Conservation (phyloP, 768 basidiomycete genomes). For the Suillus bovinus region DNA sequence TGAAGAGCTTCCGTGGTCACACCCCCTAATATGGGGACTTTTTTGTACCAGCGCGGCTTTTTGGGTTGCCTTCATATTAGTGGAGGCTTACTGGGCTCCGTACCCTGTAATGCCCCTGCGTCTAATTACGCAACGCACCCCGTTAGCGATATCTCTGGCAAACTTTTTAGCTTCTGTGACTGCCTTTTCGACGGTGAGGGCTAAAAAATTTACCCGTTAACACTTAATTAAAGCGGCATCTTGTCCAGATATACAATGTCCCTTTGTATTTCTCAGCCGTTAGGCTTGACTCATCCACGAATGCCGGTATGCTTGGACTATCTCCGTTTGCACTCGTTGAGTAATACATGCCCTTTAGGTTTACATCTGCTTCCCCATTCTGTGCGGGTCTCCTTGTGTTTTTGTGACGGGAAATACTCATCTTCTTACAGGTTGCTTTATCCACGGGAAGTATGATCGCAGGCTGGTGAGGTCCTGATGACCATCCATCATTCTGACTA, state of each 20-base stretch:
- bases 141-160: conserved; percentile 74
- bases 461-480: conserved; percentile 62
- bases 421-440: conserved; percentile 61
- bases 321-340: conserved; percentile 13
- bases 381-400: conserved; percentile 41
- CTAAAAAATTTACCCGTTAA: background rate
- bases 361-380: conserved; percentile 90
- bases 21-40: conserved; percentile 71
- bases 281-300: conserved; percentile 61
- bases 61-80: conserved; percentile 62
- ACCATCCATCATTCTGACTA: conserved; percentile 6
- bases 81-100: conserved; percentile 75
- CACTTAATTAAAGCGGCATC: conserved; percentile 12
- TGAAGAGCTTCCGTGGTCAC: conserved; percentile 75
- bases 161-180: conserved; percentile 79
- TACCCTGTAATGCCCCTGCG: conserved; percentile 92
- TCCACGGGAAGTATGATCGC: conserved; percentile 85
- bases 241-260: conserved; percentile 73
- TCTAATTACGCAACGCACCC: conserved; percentile 75
- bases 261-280: conserved; percentile 91
- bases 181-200: conserved; percentile 74
- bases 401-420: conserved; percentile 17
- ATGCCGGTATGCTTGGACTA: conserved; percentile 56
- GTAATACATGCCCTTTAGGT: conserved; percentile 41
- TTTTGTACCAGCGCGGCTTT: conserved; percentile 58